A percentile compares a stretch with the other conserved stretches of the same genome.
Evolutionary conservation across 2,329 filamentous ascomycete genomes (phyloP).

Genomic region (Ophiostoma fasciatum): DNA sequence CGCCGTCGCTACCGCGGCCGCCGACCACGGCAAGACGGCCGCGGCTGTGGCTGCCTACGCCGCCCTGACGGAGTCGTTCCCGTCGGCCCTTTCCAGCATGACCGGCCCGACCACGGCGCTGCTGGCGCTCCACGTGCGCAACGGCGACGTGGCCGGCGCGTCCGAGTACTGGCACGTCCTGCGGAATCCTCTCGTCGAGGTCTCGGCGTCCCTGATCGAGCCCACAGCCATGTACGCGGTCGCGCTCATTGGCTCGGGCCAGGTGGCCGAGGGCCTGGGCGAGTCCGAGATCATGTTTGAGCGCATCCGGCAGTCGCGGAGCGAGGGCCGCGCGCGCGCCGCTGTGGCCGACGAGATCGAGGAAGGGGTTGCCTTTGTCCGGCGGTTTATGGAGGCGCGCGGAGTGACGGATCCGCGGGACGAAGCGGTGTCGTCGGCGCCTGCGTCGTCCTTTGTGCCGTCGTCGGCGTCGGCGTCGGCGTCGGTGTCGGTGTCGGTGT

Average conservation of each 20-base stretch:
- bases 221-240: slow-evolving; percentile 83
- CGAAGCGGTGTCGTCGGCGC: slow-evolving; percentile 28
- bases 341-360: slow-evolving; percentile 69
- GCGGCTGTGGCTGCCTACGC: slow-evolving; percentile 55
- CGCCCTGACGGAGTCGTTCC: slow-evolving; percentile 35
- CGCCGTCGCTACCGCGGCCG: slow-evolving; percentile 60
- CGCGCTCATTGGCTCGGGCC: slow-evolving; percentile 72
- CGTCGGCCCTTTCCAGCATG: slow-evolving; percentile 41
- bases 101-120: slow-evolving; percentile 36
- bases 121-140: slow-evolving; percentile 72
- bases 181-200: slow-evolving; percentile 43
- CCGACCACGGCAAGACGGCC: slow-evolving; percentile 58
- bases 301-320: slow-evolving; percentile 56
- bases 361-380: slow-evolving; percentile 61
- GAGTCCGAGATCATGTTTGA: slow-evolving; percentile 79
- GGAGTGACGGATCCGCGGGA: slow-evolving; percentile 40
- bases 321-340: slow-evolving; percentile 24
- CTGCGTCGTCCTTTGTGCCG: slow-evolving; percentile 30
- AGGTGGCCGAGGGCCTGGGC: slow-evolving; percentile 64
- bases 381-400: slow-evolving; percentile 41
- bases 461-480: slow-evolving; percentile 19
- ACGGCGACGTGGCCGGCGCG: slow-evolving; percentile 63
- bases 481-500: slow-evolving; percentile 38
- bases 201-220: slow-evolving; percentile 58
- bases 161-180: slow-evolving; percentile 70